phyloP scores from a whole-genome alignment of 768 basidiomycete species.

The Lactarius hengduanensis region DNA sequence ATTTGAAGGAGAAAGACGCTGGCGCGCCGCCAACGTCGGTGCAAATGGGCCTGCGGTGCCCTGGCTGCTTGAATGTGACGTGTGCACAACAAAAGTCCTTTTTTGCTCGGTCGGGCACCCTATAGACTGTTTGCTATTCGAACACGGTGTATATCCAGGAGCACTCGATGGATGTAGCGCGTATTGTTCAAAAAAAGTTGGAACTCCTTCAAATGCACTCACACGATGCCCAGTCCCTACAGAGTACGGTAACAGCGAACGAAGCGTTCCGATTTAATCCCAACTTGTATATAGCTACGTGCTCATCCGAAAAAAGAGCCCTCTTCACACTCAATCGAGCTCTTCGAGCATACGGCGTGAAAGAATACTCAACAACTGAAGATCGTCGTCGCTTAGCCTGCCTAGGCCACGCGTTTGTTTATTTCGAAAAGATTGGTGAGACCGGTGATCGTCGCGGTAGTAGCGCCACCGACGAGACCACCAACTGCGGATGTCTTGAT shows the following conservation, averaged over 20 bases:
- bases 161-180: background rate
- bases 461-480: background rate
- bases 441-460: background rate
- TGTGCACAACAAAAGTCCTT: constrained; percentile 87
- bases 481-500: constrained; percentile 2
- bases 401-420: background rate
- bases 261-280: background rate
- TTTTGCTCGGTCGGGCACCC: constrained; percentile 76
- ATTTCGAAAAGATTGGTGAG: background rate
- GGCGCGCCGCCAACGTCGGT: constrained; percentile 68
- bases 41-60: constrained; percentile 87
- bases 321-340: background rate
- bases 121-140: constrained; percentile 14
- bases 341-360: constrained; percentile 5
- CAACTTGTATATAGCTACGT: background rate
- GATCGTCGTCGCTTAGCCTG: background rate
- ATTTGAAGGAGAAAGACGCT: constrained; percentile 61
- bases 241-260: background rate
- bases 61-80: constrained; percentile 86
- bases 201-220: background rate
- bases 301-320: background rate
- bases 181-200: background rate
- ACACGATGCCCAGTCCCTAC: background rate
- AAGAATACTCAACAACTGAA: background rate
- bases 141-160: background rate